Base-by-base conservation (phyloP, 306 rosid genomes). In the Malus asiatica region DNA sequence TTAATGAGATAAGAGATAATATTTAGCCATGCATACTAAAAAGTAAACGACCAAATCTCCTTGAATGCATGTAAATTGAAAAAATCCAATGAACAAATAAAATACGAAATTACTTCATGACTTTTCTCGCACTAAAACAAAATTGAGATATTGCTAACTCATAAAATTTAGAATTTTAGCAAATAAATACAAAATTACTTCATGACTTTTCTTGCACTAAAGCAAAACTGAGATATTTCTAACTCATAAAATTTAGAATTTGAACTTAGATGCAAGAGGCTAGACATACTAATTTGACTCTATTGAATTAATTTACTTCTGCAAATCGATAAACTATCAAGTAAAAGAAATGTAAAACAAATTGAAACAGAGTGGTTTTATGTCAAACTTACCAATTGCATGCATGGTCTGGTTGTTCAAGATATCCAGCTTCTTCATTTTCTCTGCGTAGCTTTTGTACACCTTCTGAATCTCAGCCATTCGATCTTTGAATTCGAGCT, bases 331-430 rank as follows among this genome's bases (percentile, higher is more conserved):
- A 53, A 53, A 53, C 11, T 53, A 5, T 52, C n/a, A 18, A 14
- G 20, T 52, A 16, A 16, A 19, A 6, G 3, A 52, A 52, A 19
- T 52, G 16, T 16, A 14, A 52, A 48, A 19, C 29, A 71, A 79
- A 77, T 15, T 11, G 10, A 42, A 25, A 73, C 27, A 38, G 8
- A 25, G 38, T 9, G 51, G 40, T 25, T 73, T 59, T 60, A 1
- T 51, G 27, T 71, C 25, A 4, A 46, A 32, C 89, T 76, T 42
- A 94, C 97, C 97, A 73, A 90, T 77, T 73, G 89, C 90, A 89
- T 94, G 96, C 97, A 94, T 85, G 84, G 90, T 80, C 83, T 92
- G 97, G 82, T 76, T 82, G 80, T 94, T 94, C 86, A 94, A 69
- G 74, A 89, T 83, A 76, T 94, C 98, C 71, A 94, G 89, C 72